These are phyloP conservation scores for Lactarius psammicola DNA, from an alignment of 768 basidiomycete species.

Conservation along the genomic window DNA sequence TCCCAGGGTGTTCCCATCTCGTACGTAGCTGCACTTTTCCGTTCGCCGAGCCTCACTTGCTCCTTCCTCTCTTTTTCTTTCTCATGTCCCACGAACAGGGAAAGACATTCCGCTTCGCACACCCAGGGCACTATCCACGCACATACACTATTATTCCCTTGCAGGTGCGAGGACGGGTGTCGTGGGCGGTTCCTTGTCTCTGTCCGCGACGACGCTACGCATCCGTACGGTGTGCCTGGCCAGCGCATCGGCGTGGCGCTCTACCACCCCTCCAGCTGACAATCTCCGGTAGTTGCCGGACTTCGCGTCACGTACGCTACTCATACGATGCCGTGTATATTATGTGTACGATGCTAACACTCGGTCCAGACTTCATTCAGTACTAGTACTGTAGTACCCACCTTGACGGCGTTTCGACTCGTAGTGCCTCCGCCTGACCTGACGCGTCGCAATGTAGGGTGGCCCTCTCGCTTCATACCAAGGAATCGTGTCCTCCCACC, in stretches of 20 bases:
- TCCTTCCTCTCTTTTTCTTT: background rate
- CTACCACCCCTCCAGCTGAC: background rate
- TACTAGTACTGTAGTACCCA: background rate
- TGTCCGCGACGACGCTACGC: constrained; percentile 5
- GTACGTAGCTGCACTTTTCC: background rate
- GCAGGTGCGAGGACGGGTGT: constrained; percentile 5
- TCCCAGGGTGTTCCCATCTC: background rate
- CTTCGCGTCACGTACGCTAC: background rate
- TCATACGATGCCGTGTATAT: background rate
- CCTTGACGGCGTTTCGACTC: too few relatives aligned
- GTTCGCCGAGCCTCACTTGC: background rate
- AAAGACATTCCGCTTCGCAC: background rate
- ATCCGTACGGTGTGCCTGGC: constrained; percentile 14
- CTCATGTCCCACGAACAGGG: background rate
- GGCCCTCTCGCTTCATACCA: background rate
- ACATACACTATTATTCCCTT: background rate
- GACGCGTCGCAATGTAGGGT: background rate
- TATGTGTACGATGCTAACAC: background rate
- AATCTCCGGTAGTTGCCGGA: too few relatives aligned
- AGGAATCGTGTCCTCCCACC: background rate
- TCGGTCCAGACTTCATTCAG: background rate
- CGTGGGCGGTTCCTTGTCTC: constrained; percentile 3
- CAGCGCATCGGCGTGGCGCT: constrained; percentile 8
- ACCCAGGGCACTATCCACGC: background rate
- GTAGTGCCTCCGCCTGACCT: background rate